Evolutionary conservation across 345 rosid genomes (phyloP), one percentile per base, ranked within the genome.

Genomic region (Toxicodendron radicans): DNA sequence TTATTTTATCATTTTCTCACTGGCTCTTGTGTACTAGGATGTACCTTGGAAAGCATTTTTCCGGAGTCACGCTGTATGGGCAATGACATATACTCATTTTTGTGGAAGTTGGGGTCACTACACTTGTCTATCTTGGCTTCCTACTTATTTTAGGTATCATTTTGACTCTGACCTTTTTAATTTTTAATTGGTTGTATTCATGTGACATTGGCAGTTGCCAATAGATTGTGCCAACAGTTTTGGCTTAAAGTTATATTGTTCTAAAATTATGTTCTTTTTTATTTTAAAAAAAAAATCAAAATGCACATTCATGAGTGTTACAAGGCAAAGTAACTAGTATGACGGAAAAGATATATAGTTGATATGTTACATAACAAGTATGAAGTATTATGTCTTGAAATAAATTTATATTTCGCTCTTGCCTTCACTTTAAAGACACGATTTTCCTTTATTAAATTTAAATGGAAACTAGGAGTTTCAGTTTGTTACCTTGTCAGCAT

Each of bases 91-190:
- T 80, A 87, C 91, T 58, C 97, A 95, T 78, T 95, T 95, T 80
- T 95, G 99, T 74, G 99, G 99, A 77, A 92, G 97, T 75, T 95
- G 99, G 99, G 97, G 97, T 68, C 97, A 95, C 73, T 92, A 87
- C 70, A 87, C 94, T 64, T 91, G 95, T 80, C 87, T 95, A 57
- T 90, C 99, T 73, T 95, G 99, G 99, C 93, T 95, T 73, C 99
- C 97, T 32, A 87, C 95, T 8, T 95, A 86, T 85, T 95, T 95
- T 77, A 90, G 97, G 99, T 92, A 89, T 71, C 35, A 48, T 32
- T 73, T 41, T 24, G 16, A 68, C 51, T 52, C 48, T 76, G 43
- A 68, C 24, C 0, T 17, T 66, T 51, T 52, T 20, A 3, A 27
- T 27, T 27, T 58, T 27, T 58, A 72, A 45, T 77, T 71, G 23